Conservation (phyloP, 805 yeast species). For the Yarrowia sp. region DNA sequence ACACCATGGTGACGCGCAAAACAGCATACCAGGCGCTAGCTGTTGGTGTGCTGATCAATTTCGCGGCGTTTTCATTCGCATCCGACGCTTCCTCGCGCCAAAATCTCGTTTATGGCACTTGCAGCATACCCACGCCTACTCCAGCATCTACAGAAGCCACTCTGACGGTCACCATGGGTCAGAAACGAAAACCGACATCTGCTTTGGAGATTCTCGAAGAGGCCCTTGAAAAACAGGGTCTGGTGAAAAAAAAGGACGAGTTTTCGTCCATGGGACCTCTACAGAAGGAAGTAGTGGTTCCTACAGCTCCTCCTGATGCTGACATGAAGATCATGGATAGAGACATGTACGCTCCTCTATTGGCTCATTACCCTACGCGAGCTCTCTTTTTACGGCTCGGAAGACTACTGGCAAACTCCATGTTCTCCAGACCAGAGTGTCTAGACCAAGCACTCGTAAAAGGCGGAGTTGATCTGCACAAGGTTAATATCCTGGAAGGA, state of each 20-base stretch:
- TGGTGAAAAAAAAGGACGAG: not conserved
- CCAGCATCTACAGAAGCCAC: not conserved
- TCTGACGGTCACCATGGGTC: not conserved
- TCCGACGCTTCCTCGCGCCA: not conserved
- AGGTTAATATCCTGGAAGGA: no score
- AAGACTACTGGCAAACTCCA: not conserved
- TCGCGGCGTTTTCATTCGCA: not conserved
- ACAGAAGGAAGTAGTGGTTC: not conserved
- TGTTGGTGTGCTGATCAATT: not conserved
- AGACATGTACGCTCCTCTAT: conserved; percentile 8
- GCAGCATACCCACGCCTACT: no score
- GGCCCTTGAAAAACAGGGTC: not conserved
- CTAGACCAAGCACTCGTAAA: no score
- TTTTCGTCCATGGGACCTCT: not conserved
- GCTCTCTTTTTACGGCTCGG: not conserved
- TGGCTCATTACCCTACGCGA: conserved; percentile 2
- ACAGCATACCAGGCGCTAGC: not conserved
- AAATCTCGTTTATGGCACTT: no score
- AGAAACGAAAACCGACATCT: not conserved
- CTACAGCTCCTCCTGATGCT: not conserved
- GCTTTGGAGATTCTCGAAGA: not conserved
- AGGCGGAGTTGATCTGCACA: no score
- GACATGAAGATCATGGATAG: not conserved
- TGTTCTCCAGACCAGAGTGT: no score
- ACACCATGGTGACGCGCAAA: not conserved